A percentile compares a stretch with the other conserved stretches of the same genome.
phyloP scores from a whole-genome alignment of 352 stramenopile genomes.

The Phytopythium kandeliae region DNA sequence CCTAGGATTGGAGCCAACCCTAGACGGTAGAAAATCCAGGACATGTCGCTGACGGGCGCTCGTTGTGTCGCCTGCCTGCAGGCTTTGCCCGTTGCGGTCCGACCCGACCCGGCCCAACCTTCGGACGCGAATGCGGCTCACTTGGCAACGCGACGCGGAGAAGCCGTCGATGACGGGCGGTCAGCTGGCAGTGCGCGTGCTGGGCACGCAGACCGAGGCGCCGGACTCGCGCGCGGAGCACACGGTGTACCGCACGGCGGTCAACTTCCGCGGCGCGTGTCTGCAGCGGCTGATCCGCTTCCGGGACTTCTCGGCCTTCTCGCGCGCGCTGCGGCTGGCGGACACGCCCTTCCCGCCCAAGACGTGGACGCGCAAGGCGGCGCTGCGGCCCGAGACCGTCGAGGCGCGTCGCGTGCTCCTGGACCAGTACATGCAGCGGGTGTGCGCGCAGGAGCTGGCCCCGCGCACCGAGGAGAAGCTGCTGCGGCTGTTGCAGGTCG shows the following conservation, averaged over 20 bases:
- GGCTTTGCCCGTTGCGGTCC: too few relatives aligned
- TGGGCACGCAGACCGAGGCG: slow-evolving; percentile 48
- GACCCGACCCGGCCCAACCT: too few relatives aligned
- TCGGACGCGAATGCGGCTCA: slow-evolving; percentile 2
- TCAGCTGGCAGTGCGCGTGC: slow-evolving; percentile 56
- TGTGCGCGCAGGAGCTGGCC: slow-evolving; percentile 36
- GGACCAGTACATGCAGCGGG: slow-evolving; percentile 68
- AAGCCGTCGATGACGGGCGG: slow-evolving; percentile 19
- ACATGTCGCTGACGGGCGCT: too few relatives aligned
- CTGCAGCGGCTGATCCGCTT: slow-evolving; percentile 69
- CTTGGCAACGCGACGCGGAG: background rate
- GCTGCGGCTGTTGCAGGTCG: slow-evolving; percentile 33
- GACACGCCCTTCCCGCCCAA: slow-evolving; percentile 36
- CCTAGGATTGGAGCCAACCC: too few relatives aligned
- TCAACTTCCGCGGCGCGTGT: slow-evolving; percentile 58
- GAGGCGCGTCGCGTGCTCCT: slow-evolving; percentile 68
- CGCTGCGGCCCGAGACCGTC: slow-evolving; percentile 47
- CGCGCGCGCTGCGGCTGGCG: too few relatives aligned
- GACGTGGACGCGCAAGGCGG: slow-evolving; percentile 47
- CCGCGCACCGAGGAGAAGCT: slow-evolving; percentile 35
- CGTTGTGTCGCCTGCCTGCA: too few relatives aligned
- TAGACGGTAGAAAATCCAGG: too few relatives aligned
- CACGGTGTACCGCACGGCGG: slow-evolving; percentile 67
- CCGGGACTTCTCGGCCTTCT: slow-evolving; percentile 50
- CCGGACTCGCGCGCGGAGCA: slow-evolving; percentile 32